These are phyloP conservation scores for Coemansia sp. DNA, from an alignment of 371 early-diverging fungal species.

Conservation along the genomic window DNA sequence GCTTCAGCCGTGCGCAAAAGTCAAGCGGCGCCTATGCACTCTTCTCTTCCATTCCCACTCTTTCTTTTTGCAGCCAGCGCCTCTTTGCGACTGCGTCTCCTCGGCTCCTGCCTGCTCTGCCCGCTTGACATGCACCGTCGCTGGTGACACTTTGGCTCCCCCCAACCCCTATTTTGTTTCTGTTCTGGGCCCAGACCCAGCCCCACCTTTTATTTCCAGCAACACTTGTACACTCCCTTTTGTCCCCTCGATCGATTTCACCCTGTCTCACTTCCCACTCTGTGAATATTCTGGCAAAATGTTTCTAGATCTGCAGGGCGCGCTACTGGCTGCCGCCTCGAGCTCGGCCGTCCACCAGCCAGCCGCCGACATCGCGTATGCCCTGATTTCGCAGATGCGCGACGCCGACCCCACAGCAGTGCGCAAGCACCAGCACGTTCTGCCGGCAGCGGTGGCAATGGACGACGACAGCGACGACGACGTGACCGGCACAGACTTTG, in stretches of 20 bases:
- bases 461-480: slow-evolving; percentile 19
- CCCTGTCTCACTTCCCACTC: neutral
- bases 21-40: neutral
- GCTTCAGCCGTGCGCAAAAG: neutral
- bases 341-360: slow-evolving; percentile 31
- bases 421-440: slow-evolving; percentile 17
- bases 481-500: slow-evolving; percentile 20
- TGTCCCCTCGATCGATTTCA: neutral
- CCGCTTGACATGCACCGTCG: slow-evolving; percentile 12
- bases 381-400: slow-evolving; percentile 39
- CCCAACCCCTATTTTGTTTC: neutral
- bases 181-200: neutral
- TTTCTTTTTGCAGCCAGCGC: neutral
- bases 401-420: slow-evolving; percentile 13
- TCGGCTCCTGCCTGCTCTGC: slow-evolving; percentile 2
- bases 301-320: slow-evolving; percentile 48
- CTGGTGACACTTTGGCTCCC: slow-evolving; percentile 7
- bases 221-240: neutral
- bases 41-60: neutral
- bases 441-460: slow-evolving; percentile 10
- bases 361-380: slow-evolving; percentile 37
- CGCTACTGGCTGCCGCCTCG: slow-evolving; percentile 38
- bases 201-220: neutral
- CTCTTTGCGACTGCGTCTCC: slow-evolving; percentile 5
- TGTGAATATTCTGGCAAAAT: neutral